Evolutionary conservation across 2,329 filamentous ascomycete species (phyloP).

Genomic region (Ophiostoma novo-ulmi): DNA sequence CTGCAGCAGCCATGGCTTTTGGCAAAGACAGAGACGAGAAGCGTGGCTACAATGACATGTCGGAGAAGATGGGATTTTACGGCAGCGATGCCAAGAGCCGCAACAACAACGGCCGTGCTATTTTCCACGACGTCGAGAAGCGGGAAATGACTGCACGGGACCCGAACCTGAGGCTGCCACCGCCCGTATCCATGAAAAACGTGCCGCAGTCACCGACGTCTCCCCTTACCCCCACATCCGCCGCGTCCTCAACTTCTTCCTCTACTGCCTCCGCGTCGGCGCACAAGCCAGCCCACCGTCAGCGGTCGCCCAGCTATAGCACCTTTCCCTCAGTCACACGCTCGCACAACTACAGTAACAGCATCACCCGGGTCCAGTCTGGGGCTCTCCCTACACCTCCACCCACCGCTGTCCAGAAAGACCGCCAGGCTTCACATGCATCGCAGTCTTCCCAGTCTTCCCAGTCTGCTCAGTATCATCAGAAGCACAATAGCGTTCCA

Average conservation of each 20-base stretch:
- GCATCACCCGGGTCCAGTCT: neutral
- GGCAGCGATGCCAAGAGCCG: neutral
- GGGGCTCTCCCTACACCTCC: neutral
- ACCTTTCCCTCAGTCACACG: slow-evolving; percentile 16
- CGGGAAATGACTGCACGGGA: neutral
- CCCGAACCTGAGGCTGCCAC: neutral
- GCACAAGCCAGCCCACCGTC: neutral
- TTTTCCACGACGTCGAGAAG: slow-evolving; percentile 10
- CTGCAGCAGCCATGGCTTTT: slow-evolving; percentile 36
- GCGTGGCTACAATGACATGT: slow-evolving; percentile 9
- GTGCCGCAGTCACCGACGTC: neutral
- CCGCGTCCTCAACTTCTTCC: neutral
- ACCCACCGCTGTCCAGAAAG: neutral
- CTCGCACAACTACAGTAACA: slow-evolving; percentile 9
- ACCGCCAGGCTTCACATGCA: neutral
- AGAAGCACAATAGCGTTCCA: slow-evolving; percentile 2
- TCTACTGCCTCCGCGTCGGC: neutral
- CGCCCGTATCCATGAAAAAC: neutral
- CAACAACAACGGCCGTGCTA: neutral
- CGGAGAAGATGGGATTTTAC: slow-evolving; percentile 4
- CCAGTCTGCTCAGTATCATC: neutral
- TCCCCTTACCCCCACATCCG: neutral
- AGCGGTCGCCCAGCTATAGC: slow-evolving; percentile 22
- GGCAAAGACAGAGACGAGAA: neutral
- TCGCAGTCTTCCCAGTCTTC: neutral